Percentiles rank a stretch among this genome's conserved stretches.
Evolutionary conservation across 768 basidiomycete genomes (phyloP).

Genomic region (Tricholomella constricta): DNA sequence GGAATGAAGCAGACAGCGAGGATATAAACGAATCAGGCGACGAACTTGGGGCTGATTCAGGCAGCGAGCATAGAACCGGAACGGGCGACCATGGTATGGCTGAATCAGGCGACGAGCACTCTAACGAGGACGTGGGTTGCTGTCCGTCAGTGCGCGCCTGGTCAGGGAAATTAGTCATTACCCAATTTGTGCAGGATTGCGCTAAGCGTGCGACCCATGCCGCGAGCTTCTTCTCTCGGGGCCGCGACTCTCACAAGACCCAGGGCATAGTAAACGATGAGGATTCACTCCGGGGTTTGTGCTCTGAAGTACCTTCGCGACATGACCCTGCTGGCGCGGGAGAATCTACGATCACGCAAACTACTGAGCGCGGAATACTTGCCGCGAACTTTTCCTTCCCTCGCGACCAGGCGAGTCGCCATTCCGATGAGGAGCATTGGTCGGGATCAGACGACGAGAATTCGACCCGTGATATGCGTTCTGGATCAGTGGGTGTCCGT

Average conservation of each 20-base stretch:
- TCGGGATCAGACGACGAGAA: too few relatives aligned
- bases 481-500: too few relatives aligned
- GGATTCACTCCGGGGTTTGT: too few relatives aligned
- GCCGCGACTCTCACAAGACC: too few relatives aligned
- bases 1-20: too few relatives aligned
- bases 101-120: background rate
- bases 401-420: too few relatives aligned
- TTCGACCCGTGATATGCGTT: too few relatives aligned
- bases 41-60: too few relatives aligned
- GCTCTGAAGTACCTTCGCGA: conserved; percentile 3
- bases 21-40: background rate
- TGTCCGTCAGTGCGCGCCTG: background rate
- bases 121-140: too few relatives aligned
- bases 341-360: conserved; percentile 11
- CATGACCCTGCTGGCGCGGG: conserved; percentile 11
- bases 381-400: conserved; percentile 11
- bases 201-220: background rate
- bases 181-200: background rate
- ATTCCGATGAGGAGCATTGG: too few relatives aligned
- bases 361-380: background rate
- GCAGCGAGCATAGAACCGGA: too few relatives aligned
- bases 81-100: background rate
- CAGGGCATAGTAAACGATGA: too few relatives aligned
- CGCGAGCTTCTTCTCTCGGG: conserved; percentile 8
- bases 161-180: conserved; percentile 3